phyloP scores from a whole-genome alignment of 73 alveolate species.

The Diophrys sp. region DNA sequence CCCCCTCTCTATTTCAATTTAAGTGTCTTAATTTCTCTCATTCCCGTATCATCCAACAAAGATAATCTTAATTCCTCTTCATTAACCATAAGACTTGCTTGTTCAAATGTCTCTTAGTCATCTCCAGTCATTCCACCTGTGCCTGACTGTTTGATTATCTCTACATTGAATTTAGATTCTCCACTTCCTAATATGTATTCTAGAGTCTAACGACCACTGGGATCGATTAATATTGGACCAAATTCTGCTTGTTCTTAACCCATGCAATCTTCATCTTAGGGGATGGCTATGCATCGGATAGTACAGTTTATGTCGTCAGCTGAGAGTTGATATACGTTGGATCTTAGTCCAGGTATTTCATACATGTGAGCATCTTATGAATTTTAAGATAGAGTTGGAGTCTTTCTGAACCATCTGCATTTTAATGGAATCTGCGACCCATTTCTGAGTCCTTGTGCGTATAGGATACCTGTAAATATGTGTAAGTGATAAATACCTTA shows the following conservation, averaged over 20 bases:
- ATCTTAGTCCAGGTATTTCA: neutral
- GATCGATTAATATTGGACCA: slow-evolving; percentile 61
- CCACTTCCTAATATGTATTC: slow-evolving; percentile 65
- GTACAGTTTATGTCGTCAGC: slow-evolving; percentile 68
- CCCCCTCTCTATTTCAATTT: too few species aligned
- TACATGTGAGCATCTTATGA: neutral
- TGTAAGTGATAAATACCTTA: too few species aligned
- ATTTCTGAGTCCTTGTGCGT: neutral
- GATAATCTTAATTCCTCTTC: neutral
- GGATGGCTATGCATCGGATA: slow-evolving; percentile 53
- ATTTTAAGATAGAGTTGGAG: too few species aligned
- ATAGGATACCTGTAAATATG: too few species aligned
- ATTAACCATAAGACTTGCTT: neutral
- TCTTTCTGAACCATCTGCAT: neutral
- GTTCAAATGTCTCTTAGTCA: neutral
- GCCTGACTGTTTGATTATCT: slow-evolving; percentile 5
- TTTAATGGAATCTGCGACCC: neutral
- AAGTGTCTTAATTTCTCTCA: neutral
- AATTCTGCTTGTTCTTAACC: slow-evolving; percentile 56
- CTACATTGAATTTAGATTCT: slow-evolving; percentile 48
- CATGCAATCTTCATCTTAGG: slow-evolving; percentile 49
- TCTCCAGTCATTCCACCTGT: neutral
- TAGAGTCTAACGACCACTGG: slow-evolving; percentile 54
- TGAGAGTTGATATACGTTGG: slow-evolving; percentile 51
- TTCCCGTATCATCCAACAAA: neutral